Percentiles rank a stretch among this genome's conserved stretches.
These are phyloP conservation scores for Leccinum pallidistipes DNA, from an alignment of 1,284 basidiomycete species.

Conservation along the genomic window DNA sequence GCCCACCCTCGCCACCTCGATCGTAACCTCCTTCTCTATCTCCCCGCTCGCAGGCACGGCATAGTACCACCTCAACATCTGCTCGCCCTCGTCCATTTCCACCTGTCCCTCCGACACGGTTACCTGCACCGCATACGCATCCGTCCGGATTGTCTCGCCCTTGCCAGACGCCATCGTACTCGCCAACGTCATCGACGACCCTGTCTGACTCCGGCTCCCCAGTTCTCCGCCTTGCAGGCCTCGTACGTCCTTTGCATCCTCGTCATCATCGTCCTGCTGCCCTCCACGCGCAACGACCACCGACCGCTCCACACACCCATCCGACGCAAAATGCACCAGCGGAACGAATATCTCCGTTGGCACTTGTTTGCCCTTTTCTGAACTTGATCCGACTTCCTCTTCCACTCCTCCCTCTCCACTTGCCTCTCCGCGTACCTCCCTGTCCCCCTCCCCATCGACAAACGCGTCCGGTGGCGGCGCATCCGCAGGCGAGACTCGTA, in stretches of 20 bases:
- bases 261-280: constrained; percentile 9
- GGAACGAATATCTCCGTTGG: constrained; percentile 89
- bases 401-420: neutral
- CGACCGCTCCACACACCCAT: constrained; percentile 35
- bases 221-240: neutral
- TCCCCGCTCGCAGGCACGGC: constrained; percentile 51
- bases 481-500: constrained; percentile 61
- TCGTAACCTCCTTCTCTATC: constrained; percentile 51
- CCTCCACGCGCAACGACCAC: neutral
- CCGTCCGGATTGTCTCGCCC: constrained; percentile 17
- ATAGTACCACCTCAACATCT: constrained; percentile 86
- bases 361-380: neutral
- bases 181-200: constrained; percentile 27
- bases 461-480: constrained; percentile 20
- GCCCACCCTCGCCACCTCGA: constrained; percentile 63
- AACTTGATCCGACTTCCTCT: constrained; percentile 34
- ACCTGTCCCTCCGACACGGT: constrained; percentile 68
- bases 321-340: constrained; percentile 81
- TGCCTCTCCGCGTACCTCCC: constrained; percentile 15
- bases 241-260: neutral
- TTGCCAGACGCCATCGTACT: neutral
- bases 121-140: constrained; percentile 44
- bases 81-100: constrained; percentile 58
- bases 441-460: constrained; percentile 5
- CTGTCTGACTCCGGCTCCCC: constrained; percentile 3